phyloP scores from a whole-genome alignment of 306 rosid species.

The Vicia faba region DNA sequence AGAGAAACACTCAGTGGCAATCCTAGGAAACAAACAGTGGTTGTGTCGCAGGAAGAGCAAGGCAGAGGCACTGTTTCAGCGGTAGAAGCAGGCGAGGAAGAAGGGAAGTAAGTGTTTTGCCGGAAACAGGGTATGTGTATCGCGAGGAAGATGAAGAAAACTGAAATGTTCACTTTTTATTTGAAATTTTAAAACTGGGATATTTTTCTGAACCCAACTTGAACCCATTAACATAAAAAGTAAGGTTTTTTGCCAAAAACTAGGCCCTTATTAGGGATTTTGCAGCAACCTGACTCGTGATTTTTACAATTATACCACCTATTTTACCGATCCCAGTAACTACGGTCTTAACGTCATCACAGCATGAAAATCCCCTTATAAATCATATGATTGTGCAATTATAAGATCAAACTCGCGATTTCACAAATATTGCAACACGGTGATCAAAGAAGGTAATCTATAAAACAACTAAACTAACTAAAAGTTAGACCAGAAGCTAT shows the following conservation, averaged over 20 bases:
- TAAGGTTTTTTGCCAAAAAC: background rate
- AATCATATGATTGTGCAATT: background rate
- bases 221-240: background rate
- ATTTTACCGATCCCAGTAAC: background rate
- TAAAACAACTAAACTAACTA: constrained; percentile 25
- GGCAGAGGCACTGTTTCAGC: background rate
- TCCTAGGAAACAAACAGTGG: background rate
- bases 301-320: background rate
- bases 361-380: background rate
- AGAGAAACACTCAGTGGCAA: background rate
- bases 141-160: background rate
- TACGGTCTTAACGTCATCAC: background rate
- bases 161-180: background rate
- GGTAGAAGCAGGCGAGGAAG: background rate
- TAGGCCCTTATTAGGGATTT: background rate
- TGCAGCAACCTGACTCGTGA: background rate
- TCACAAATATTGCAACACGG: background rate
- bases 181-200: background rate
- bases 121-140: background rate
- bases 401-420: background rate
- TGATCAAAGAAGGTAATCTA: constrained; percentile 17
- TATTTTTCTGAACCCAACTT: background rate
- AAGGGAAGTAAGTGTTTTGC: background rate
- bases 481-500: constrained; percentile 26
- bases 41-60: background rate